Base-by-base conservation (phyloP, 169 alveolate species). In the Eimeria necatrix region DNA sequence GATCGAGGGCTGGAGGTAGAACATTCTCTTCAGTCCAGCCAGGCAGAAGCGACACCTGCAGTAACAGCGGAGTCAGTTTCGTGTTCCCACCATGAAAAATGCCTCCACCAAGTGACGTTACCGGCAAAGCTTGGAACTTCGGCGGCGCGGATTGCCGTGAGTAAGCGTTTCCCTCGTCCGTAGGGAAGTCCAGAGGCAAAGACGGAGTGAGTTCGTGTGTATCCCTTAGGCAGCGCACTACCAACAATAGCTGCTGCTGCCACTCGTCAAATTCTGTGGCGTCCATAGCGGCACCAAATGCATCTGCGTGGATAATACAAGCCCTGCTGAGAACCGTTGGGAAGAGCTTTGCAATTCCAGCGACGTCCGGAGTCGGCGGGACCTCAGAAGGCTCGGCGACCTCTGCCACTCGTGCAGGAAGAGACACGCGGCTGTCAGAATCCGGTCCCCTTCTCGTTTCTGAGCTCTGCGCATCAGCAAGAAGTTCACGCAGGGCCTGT, bases 241-340 rank as follows among this genome's bases (percentile, higher is more conserved):
- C 92, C 80, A 84, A 16, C 61, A 84, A 6, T n/a, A 84, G 92
- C 78, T 84, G 92, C 80, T 84, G 92, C 92, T 84, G 92, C 92
- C 92, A 84, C 60, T 84, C 92, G 24, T 84, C 92, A 41, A 84
- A 84, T 78, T 84, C 92, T 4, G 78, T 60, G 48, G 92, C 68
- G 74, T 84, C 80, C 92, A 84, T 84, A 5, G 92, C 49, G 16
- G 92, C 92, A 48, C 92, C 78, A 60, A 84, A 84, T 7, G 80
- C 16, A 56, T 84, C 92, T 8, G 92, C 74, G n/a, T 84, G 92
- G 51, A 84, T 14, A 24, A 84, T 60, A 51, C 92, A 84, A 18
- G 92, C 92, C 80, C 92, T 84, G 49, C 80, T 59, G 78, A 84
- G 92, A 51, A 48, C 92, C 26, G 92, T 84, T 48, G 92, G 80